Percentiles rank a stretch among this genome's conserved stretches.
Evolutionary conservation across 768 basidiomycete genomes (phyloP).

Genomic region (Suillus variegatus): DNA sequence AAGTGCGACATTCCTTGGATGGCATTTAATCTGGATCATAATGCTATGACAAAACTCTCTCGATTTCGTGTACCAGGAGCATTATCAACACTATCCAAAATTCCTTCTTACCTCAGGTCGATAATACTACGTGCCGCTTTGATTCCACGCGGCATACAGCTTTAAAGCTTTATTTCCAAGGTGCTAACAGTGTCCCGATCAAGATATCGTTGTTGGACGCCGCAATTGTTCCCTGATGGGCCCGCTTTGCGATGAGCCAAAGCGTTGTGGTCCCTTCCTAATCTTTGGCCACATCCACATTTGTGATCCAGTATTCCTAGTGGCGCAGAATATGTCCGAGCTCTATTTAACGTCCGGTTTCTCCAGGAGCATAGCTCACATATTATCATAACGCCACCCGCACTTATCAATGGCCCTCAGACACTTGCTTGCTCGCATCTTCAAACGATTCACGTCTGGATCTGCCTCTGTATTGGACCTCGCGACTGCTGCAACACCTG

Average conservation of each 20-base stretch:
- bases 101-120: background rate
- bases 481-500: background rate
- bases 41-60: background rate
- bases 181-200: background rate
- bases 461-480: background rate
- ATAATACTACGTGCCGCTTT: background rate
- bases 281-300: slow-evolving; percentile 3
- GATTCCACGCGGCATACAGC: background rate
- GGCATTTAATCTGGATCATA: background rate
- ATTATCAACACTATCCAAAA: background rate
- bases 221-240: no score
- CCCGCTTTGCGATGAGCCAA: background rate
- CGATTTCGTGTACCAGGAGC: background rate
- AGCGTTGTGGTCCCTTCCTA: background rate
- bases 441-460: background rate
- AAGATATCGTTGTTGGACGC: no score
- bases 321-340: background rate
- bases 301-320: background rate
- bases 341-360: background rate
- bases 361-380: background rate
- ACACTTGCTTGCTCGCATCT: background rate
- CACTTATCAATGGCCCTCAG: background rate
- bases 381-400: background rate
- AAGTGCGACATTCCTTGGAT: background rate
- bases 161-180: background rate